Evolutionary conservation across 495 filamentous ascomycete species (phyloP).

Genomic region (Xylaria flabelliformis): DNA sequence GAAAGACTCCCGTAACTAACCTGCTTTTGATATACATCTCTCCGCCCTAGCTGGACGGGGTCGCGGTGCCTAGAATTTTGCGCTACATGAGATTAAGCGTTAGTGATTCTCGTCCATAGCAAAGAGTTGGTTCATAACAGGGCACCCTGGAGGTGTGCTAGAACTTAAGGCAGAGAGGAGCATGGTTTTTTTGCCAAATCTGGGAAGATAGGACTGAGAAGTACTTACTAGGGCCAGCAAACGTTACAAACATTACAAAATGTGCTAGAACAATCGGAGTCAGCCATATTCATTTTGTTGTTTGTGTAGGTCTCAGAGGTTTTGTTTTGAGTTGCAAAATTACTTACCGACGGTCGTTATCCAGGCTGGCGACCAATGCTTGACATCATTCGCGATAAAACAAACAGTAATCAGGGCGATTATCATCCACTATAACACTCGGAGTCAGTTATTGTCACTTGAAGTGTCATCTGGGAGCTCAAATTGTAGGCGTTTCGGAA

Average conservation of each 20-base stretch:
- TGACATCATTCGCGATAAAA: background rate
- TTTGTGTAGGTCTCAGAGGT: background rate
- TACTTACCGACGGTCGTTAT: background rate
- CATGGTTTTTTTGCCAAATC: background rate
- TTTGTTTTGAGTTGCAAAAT: background rate
- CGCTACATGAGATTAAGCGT: background rate
- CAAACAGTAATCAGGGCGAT: background rate
- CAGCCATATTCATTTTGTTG: background rate
- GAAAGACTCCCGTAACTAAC: background rate
- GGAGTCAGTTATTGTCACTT: background rate
- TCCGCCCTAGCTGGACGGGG: background rate
- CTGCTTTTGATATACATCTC: background rate
- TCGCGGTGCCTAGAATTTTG: too few species aligned
- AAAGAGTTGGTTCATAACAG: background rate
- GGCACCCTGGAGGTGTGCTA: background rate
- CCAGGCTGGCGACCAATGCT: background rate
- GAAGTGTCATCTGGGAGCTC: background rate
- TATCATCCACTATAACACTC: background rate
- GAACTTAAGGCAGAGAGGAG: background rate
- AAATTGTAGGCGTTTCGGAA: background rate
- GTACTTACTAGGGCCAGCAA: background rate
- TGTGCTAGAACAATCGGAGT: background rate
- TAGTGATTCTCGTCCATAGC: background rate
- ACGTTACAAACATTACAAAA: background rate
- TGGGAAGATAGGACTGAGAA: background rate